Conservation (phyloP, 2,329 filamentous ascomycete genomes). For the Diplodia mutila region DNA sequence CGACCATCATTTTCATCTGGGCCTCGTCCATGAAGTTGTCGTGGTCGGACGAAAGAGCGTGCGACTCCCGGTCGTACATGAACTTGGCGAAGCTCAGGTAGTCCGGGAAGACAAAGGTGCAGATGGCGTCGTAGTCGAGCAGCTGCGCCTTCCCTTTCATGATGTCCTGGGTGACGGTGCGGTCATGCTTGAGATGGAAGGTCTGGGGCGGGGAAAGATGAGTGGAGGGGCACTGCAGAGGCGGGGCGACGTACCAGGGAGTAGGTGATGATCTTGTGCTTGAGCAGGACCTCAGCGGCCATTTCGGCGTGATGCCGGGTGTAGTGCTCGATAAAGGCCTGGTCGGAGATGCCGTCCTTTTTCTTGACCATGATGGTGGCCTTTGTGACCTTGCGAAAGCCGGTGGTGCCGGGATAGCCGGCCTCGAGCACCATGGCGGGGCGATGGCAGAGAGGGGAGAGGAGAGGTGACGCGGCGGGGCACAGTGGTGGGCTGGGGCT, state of each 20-base stretch:
- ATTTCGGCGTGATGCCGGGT: constrained; percentile 50
- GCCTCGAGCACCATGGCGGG: constrained; percentile 47
- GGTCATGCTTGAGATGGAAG: constrained; percentile 50
- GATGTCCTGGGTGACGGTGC: constrained; percentile 51
- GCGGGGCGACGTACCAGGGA: constrained; percentile 44
- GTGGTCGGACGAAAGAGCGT: constrained; percentile 43
- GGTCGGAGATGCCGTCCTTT: constrained; percentile 51
- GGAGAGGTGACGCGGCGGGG: neutral
- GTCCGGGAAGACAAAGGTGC: constrained; percentile 53
- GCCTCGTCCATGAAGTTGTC: constrained; percentile 46
- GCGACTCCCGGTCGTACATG: constrained; percentile 51
- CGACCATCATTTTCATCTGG: constrained; percentile 52
- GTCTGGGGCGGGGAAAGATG: constrained; percentile 37
- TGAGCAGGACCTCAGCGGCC: constrained; percentile 49
- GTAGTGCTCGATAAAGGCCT: constrained; percentile 51
- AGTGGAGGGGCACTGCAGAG: constrained; percentile 2
- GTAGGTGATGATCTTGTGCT: constrained; percentile 51
- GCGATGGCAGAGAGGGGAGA: constrained; percentile 30
- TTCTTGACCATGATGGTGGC: constrained; percentile 53
- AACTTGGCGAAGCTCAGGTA: constrained; percentile 52
- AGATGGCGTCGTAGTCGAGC: constrained; percentile 52
- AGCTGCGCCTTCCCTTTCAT: constrained; percentile 50
- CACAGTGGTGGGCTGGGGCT: neutral
- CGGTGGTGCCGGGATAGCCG: constrained; percentile 49
- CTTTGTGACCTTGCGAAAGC: constrained; percentile 54